Conservation (phyloP, 1,139 yeast genomes). For the Hemisphaericaspora xylanilytica region DNA sequence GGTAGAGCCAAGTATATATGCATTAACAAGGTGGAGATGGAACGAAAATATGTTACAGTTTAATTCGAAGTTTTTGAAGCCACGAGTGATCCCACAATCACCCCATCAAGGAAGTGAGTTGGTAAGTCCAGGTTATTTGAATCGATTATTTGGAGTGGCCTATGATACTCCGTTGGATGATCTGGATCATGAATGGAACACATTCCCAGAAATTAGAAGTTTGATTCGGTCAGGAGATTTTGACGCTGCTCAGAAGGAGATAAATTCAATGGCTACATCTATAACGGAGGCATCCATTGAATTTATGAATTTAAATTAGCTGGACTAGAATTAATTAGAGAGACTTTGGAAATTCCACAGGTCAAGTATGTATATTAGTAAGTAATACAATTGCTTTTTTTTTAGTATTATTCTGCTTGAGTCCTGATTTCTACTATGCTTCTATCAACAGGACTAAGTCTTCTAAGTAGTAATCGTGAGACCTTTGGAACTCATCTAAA, state of each 20-base stretch:
- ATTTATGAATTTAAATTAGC: conserved; percentile 9
- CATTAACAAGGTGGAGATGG: conserved; percentile 77
- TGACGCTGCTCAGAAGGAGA: conserved; percentile 54
- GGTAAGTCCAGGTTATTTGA: conserved; percentile 65
- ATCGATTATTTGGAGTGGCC: conserved; percentile 70
- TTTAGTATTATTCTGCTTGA: too few species aligned
- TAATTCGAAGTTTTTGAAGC: conserved; percentile 51
- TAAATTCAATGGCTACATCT: conserved; percentile 45
- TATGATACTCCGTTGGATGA: conserved; percentile 46
- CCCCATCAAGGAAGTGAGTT: background rate
- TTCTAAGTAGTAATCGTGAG: conserved; percentile 38
- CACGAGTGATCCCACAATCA: background rate
- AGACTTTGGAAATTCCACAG: too few species aligned
- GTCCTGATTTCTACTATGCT: too few species aligned
- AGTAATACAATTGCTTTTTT: too few species aligned
- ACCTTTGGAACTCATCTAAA: conserved; percentile 32
- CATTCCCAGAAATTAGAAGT: conserved; percentile 77
- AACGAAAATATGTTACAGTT: conserved; percentile 62
- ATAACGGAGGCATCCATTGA: conserved; percentile 25
- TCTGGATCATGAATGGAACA: conserved; percentile 50
- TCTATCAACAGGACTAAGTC: conserved; percentile 23
- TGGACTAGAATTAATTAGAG: background rate
- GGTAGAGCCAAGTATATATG: conserved; percentile 66
- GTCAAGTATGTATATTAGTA: too few species aligned
- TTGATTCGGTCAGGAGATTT: conserved; percentile 50